phyloP scores from a whole-genome alignment of 1,139 yeast genomes.

The Kodamaea ohmeri region DNA sequence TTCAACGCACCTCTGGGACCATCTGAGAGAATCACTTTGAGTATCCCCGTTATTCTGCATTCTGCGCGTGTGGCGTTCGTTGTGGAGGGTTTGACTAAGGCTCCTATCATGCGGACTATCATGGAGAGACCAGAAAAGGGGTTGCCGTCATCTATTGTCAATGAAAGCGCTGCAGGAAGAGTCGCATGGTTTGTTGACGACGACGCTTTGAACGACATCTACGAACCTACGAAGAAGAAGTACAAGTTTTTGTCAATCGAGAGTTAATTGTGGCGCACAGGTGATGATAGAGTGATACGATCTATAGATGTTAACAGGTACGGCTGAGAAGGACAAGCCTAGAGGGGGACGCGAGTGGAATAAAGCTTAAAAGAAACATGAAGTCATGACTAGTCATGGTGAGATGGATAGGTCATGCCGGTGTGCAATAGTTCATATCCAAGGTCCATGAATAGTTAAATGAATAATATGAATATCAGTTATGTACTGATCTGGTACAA shows the following conservation, averaged over 20 bases:
- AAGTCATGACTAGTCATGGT: too few relatives aligned
- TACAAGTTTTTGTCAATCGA: constrained; percentile 54
- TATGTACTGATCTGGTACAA: too few relatives aligned
- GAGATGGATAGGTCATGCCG: too few relatives aligned
- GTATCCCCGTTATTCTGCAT: constrained; percentile 94
- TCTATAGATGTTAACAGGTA: background rate
- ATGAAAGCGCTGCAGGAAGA: constrained; percentile 94
- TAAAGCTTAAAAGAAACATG: too few relatives aligned
- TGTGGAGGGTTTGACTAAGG: constrained; percentile 94
- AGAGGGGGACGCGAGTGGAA: too few relatives aligned
- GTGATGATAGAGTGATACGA: background rate
- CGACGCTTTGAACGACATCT: constrained; percentile 85
- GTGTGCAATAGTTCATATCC: too few relatives aligned
- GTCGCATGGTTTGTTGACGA: constrained; percentile 98
- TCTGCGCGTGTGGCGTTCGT: constrained; percentile 91
- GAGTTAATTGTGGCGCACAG: background rate
- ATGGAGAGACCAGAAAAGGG: constrained; percentile 98
- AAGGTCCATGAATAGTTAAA: too few relatives aligned
- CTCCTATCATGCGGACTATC: constrained; percentile 86
- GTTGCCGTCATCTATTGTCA: constrained; percentile 88
- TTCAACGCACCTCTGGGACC: constrained; percentile 93
- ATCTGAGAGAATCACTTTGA: constrained; percentile 79
- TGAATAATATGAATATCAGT: too few relatives aligned
- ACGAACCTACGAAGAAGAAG: constrained; percentile 68
- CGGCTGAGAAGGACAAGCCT: background rate